These are phyloP conservation scores for Debaryomyces sp. DNA, from an alignment of 1,139 yeast species.

Conservation along the genomic window DNA sequence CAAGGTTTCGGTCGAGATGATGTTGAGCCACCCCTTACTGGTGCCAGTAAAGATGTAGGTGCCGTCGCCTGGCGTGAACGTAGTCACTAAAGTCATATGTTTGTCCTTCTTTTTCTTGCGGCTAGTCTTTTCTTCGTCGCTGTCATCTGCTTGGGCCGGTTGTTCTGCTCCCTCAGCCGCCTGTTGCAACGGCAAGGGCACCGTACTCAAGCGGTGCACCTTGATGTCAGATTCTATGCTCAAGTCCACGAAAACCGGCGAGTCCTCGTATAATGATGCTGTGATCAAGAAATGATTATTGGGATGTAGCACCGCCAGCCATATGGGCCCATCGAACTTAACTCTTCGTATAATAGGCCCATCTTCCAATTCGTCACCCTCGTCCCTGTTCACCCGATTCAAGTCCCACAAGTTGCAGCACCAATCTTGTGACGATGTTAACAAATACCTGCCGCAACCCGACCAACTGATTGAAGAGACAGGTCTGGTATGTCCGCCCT, in stretches of 20 bases:
- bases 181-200: slow-evolving; percentile 25
- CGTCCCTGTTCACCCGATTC: slow-evolving; percentile 27
- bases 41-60: slow-evolving; percentile 71
- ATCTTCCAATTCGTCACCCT: slow-evolving; percentile 26
- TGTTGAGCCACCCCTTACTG: slow-evolving; percentile 74
- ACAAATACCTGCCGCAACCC: slow-evolving; percentile 64
- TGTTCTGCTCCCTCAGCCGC: slow-evolving; percentile 15
- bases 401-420: slow-evolving; percentile 82
- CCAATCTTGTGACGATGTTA: slow-evolving; percentile 88
- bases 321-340: slow-evolving; percentile 68
- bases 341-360: slow-evolving; percentile 44
- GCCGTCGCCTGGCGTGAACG: slow-evolving; percentile 47
- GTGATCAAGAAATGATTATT: slow-evolving; percentile 41
- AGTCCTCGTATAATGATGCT: slow-evolving; percentile 54
- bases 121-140: slow-evolving; percentile 12
- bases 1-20: slow-evolving; percentile 36
- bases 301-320: slow-evolving; percentile 70
- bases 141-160: slow-evolving; percentile 23
- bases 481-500: slow-evolving; percentile 68
- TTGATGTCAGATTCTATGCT: slow-evolving; percentile 34
- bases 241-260: slow-evolving; percentile 58
- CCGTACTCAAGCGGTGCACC: slow-evolving; percentile 28
- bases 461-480: slow-evolving; percentile 85
- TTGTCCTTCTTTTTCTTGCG: slow-evolving; percentile 21
- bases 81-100: slow-evolving; percentile 34